These are phyloP conservation scores for Shiraia bambusicola DNA, from an alignment of 2,329 filamentous ascomycete species.

Conservation along the genomic window DNA sequence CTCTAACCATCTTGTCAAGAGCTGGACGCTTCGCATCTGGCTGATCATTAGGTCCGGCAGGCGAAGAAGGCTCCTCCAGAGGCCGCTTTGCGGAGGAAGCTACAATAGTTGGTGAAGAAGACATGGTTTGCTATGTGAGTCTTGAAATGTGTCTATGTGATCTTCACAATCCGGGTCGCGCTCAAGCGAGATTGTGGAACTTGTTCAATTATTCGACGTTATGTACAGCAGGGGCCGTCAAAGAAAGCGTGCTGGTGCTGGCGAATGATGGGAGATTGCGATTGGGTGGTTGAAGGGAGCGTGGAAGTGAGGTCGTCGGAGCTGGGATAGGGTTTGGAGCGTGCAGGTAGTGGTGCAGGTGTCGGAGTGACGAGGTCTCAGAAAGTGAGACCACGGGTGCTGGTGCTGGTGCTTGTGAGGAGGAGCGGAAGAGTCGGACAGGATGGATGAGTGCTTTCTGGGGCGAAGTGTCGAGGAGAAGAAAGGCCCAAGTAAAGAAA, in stretches of 20 bases:
- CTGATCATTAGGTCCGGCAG: conserved; percentile 85
- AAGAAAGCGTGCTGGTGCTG: conserved; percentile 90
- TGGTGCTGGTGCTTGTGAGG: conserved; percentile 32
- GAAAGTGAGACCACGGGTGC: conserved; percentile 26
- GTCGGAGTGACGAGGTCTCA: conserved; percentile 32
- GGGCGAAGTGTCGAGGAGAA: conserved; percentile 33
- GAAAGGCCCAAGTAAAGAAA: conserved; percentile 43
- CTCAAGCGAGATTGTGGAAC: conserved; percentile 31
- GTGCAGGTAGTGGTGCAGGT: conserved; percentile 32
- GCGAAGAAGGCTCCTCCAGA: conserved; percentile 94
- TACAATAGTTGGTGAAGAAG: conserved; percentile 50
- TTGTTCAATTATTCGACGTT: conserved; percentile 50
- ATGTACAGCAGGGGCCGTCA: conserved; percentile 73
- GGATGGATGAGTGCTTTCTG: conserved; percentile 20
- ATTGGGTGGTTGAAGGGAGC: conserved; percentile 27
- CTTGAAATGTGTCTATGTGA: conserved; percentile 20
- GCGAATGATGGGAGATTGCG: conserved; percentile 34
- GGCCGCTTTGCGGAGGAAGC: conserved; percentile 82
- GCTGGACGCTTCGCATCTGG: conserved; percentile 96
- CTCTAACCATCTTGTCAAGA: conserved; percentile 85
- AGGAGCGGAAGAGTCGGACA: conserved; percentile 33
- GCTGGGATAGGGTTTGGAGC: conserved; percentile 36
- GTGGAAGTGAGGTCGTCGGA: conserved; percentile 40
- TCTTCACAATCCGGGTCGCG: conserved; percentile 36
- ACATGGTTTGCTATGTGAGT: conserved; percentile 44